Conservation (phyloP, 768 basidiomycete genomes). For the Pleurotus platypus region DNA sequence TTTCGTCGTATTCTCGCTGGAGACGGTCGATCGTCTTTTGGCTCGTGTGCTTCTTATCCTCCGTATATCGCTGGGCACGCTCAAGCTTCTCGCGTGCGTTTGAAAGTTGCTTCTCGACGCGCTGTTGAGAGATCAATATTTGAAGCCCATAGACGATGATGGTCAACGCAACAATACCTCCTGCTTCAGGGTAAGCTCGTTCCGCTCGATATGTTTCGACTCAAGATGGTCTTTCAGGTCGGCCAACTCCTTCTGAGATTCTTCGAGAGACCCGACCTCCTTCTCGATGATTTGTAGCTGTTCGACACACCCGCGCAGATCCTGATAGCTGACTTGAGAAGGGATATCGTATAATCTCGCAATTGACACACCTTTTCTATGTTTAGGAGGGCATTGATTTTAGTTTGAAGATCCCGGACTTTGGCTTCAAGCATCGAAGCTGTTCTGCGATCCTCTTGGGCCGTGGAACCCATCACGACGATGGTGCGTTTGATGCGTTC, state of each 20-base stretch:
- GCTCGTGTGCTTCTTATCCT: constrained; percentile 74
- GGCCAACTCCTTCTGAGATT: constrained; percentile 61
- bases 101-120: constrained; percentile 72
- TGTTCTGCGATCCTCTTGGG: constrained; percentile 66
- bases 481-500: constrained; percentile 87
- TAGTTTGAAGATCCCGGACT: constrained; percentile 71
- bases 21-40: constrained; percentile 73
- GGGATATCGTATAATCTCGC: constrained; percentile 4
- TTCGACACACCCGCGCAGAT: constrained; percentile 67
- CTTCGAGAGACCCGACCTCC: constrained; percentile 61
- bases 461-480: constrained; percentile 63
- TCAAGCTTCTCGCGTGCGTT: constrained; percentile 85
- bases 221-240: constrained; percentile 68
- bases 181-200: constrained; percentile 60
- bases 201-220: constrained; percentile 71
- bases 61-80: constrained; percentile 72
- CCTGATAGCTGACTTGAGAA: constrained; percentile 34
- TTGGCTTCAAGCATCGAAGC: constrained; percentile 68
- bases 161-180: constrained; percentile 44
- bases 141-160: not conserved
- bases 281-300: constrained; percentile 74
- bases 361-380: constrained; percentile 63
- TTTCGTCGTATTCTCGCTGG: constrained; percentile 75
- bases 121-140: constrained; percentile 38
- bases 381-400: constrained; percentile 63